These are phyloP conservation scores for Phytophthora cactorum DNA, from an alignment of 352 stramenopile species.

Conservation along the genomic window DNA sequence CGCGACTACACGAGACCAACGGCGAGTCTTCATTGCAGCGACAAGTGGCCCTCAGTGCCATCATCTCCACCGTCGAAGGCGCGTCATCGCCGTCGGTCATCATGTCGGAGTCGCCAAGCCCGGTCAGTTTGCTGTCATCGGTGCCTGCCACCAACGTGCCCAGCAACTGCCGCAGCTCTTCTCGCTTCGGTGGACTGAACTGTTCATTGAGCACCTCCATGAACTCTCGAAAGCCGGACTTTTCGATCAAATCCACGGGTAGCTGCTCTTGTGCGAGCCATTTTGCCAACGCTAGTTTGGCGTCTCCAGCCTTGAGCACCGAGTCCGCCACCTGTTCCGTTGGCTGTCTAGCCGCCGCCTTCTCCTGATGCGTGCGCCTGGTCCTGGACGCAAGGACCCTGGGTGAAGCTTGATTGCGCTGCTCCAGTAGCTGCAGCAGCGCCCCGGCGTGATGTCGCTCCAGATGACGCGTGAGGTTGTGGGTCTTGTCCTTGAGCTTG, in stretches of 20 bases:
- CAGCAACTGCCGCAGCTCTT: constrained; percentile 40
- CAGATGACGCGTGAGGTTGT: constrained; percentile 68
- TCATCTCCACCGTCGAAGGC: constrained; percentile 25
- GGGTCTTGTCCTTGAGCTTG: constrained; percentile 70
- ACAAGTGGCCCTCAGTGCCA: constrained; percentile 44
- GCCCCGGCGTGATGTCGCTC: constrained; percentile 59
- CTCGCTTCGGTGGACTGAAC: constrained; percentile 34
- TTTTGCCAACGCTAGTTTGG: constrained; percentile 42
- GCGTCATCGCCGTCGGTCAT: background rate
- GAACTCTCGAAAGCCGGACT: constrained; percentile 44
- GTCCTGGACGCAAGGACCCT: constrained; percentile 11
- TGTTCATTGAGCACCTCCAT: constrained; percentile 42
- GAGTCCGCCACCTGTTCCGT: constrained; percentile 13
- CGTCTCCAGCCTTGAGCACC: constrained; percentile 25
- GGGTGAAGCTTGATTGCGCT: constrained; percentile 40
- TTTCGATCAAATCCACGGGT: constrained; percentile 48
- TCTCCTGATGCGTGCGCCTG: constrained; percentile 18
- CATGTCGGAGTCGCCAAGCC: constrained; percentile 4
- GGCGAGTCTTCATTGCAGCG: constrained; percentile 41
- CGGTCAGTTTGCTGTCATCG: constrained; percentile 15
- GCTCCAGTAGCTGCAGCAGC: constrained; percentile 56
- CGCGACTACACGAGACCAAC: constrained; percentile 28
- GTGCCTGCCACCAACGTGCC: constrained; percentile 16
- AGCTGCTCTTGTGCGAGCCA: constrained; percentile 60
- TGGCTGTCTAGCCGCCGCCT: constrained; percentile 17